Evolutionary conservation across 2,329 filamentous ascomycete species (phyloP), one percentile per base, ranked within the genome.

Genomic region (Esteya vermicola): DNA sequence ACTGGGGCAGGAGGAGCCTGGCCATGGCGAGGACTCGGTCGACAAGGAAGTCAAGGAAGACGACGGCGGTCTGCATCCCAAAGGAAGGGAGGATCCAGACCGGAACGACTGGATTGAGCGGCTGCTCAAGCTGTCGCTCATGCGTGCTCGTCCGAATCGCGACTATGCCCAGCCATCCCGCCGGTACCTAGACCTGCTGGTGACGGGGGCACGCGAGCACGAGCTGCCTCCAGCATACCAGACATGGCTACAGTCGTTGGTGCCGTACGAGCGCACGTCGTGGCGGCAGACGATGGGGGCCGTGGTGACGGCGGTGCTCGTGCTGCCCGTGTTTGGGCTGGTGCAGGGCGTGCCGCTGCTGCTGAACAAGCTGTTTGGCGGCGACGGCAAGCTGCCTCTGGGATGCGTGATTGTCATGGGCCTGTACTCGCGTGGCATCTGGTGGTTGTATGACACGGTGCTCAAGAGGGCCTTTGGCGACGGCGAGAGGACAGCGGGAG

Each of bases 181-280:
- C 33, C 78, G 91, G 12, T 96, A 98, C 56, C 64, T 95, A 20
- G 78, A 80, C 45, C 69, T 95, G 38, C 73, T 98, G 50, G 75
- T 70, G 13, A 73, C 80, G 47, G 91, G 91, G 14, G 88, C 85
- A 0, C 62, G 64, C 2, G 86, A 96, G 56, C 81, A 91, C 54
- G 65, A 68, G n/a, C 67, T 98, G 1, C 91, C 91, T 0, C 59
- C 68, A 6, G 78, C 82, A 40, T 98, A 95, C 54, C 78, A 78
- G 50, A 61, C 63, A 2, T 93, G 88, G 56, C 67, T 98, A 4
- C 62, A 69, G 8, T 61, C 68, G 13, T 66, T 95, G 34, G 70
- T 73, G 40, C 64, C 83, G 0, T 96, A 89, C 56, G 75, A 65
- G 0, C 64, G 75, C 19, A 94, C 85, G 0, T 77, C 68, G 0